Evolutionary conservation across 2,329 filamentous ascomycete species (phyloP), one percentile per base, ranked within the genome.

Genomic region (Arthrobotrys sphaeroides): DNA sequence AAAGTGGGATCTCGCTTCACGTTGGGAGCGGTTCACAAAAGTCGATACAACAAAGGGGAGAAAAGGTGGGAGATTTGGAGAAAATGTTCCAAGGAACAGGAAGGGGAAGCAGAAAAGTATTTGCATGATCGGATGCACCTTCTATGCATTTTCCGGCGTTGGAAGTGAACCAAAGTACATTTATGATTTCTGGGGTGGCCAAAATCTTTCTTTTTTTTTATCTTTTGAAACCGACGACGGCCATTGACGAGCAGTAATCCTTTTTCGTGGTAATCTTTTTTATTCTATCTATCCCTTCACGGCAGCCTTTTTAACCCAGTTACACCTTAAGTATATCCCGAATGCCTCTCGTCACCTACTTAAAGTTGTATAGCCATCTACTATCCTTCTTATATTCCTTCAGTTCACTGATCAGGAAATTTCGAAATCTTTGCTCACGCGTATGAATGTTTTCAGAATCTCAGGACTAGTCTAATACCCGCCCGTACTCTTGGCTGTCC

Each of bases 131-230:
- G 36, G 43, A 62, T 55, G 57, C 40, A 28, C 33, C 33, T 42
- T 28, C 24, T 42, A 42, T 72, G 67, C 67, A 72, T 72, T 72
- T 59, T 72, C 31, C 24, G 67, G 67, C 67, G 67, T 72, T 72
- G 47, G 62, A 72, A 60, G 60, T 49, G 60, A 70, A 70, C 55
- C 20, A 33, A 62, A 57, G 31, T 26, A 53, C 47, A 62, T 55
- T 40, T 72, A 64, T 65, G 59, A 72, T 72, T 59, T 59, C 40
- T 13, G 20, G 31, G 67, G 67, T 59, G 57, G 47, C 49, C 40
- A 57, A 55, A 67, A 72, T 55, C 12, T 45, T 57, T 51, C 43
- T 26, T 28, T 38, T 49, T 26, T 55, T 10, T 45, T 57, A 42
- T 51, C 18, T 28, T 38, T 49, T 26, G 22, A 51, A 16, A 24